A percentile compares a stretch with the other conserved stretches of the same genome.
Conservation (phyloP, 1,284 basidiomycete species). For the Leccinum pallidistipes region DNA sequence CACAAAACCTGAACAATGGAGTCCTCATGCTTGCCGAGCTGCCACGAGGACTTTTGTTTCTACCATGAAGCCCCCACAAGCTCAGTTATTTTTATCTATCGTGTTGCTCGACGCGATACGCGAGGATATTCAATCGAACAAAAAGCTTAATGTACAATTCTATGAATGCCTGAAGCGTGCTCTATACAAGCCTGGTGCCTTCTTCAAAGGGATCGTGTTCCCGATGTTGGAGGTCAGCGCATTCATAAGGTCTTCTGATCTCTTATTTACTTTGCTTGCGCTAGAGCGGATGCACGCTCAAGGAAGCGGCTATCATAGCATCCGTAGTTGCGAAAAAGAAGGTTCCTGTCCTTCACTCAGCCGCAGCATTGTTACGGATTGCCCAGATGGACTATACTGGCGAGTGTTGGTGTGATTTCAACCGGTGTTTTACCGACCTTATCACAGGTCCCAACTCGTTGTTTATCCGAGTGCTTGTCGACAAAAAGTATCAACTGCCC, state of each 20-base stretch:
- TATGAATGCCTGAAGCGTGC: constrained; percentile 92
- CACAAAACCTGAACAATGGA: constrained; percentile 92
- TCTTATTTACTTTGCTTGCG: constrained; percentile 2
- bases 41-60: constrained; percentile 97
- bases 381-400: constrained; percentile 97
- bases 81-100: constrained; percentile 92
- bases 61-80: constrained; percentile 94
- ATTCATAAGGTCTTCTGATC: background rate
- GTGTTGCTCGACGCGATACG: constrained; percentile 91
- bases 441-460: constrained; percentile 85
- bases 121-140: constrained; percentile 85
- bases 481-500: constrained; percentile 98
- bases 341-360: constrained; percentile 94
- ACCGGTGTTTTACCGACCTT: background rate
- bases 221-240: constrained; percentile 85
- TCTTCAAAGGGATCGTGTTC: constrained; percentile 98
- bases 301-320: constrained; percentile 94
- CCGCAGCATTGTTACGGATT: constrained; percentile 91
- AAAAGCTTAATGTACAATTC: constrained; percentile 91
- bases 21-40: constrained; percentile 91
- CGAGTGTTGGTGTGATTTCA: constrained; percentile 24
- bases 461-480: constrained; percentile 95
- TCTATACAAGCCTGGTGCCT: constrained; percentile 95
- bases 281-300: constrained; percentile 75
- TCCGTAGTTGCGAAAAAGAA: constrained; percentile 92